phyloP scores from a whole-genome alignment of 495 filamentous ascomycete species.

The Penicillium simplicissimum region DNA sequence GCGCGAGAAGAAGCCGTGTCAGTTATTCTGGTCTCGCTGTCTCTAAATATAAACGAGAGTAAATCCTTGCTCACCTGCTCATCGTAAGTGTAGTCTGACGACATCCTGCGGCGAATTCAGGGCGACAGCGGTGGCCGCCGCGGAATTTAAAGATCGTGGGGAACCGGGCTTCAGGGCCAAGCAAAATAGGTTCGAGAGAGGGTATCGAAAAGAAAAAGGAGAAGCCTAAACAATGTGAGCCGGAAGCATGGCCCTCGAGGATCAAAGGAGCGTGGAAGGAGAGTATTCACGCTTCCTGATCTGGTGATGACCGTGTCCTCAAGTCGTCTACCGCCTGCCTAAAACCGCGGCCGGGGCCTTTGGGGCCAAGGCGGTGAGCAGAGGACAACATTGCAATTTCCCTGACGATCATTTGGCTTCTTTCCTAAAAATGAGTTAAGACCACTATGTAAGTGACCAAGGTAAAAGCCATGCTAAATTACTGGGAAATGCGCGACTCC shows the following conservation, averaged over 20 bases:
- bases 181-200: neutral
- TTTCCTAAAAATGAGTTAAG: neutral
- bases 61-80: slow-evolving; percentile 61
- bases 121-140: slow-evolving; percentile 44
- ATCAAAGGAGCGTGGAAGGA: slow-evolving; percentile 34
- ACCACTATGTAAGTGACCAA: neutral
- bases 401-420: neutral
- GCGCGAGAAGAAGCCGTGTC: neutral
- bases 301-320: slow-evolving; percentile 39
- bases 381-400: slow-evolving; percentile 18
- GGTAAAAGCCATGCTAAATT: neutral
- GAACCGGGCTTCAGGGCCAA: slow-evolving; percentile 17
- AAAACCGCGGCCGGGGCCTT: slow-evolving; percentile 9
- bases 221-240: slow-evolving; percentile 16
- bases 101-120: slow-evolving; percentile 64
- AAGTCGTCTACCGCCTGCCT: slow-evolving; percentile 26
- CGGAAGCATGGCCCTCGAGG: slow-evolving; percentile 27
- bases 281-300: slow-evolving; percentile 31
- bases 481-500: no score
- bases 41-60: no score
- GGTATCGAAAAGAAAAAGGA: slow-evolving; percentile 4
- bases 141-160: slow-evolving; percentile 33
- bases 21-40: slow-evolving; percentile 1
- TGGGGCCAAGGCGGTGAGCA: slow-evolving; percentile 23
- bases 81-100: slow-evolving; percentile 97